Evolutionary conservation across 768 basidiomycete genomes (phyloP), one percentile per base, ranked within the genome.

Genomic region (Suillus tomentosus): DNA sequence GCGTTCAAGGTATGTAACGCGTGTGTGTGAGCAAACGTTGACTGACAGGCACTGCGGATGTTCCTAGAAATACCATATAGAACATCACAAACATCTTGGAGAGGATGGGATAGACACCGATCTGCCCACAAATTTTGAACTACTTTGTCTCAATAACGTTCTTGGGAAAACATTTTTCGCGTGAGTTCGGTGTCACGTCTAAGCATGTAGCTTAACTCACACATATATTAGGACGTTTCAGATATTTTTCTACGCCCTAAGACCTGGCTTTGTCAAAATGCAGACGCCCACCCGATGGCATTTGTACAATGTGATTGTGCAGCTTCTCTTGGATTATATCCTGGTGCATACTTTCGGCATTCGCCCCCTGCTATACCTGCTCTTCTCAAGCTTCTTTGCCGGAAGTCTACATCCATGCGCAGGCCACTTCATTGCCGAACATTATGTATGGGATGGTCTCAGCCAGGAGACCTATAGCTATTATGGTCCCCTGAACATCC

Each of bases 151-250:
- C 65, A 95, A 95, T 78, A 98, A 97, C 72, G 96, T 99, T 10
- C 86, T 97, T 15, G 97, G 97, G 40, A 99, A 99, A 76, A 94
- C 96, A 1, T 98, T 99, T 77, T 99, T 99, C 75, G 92, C 94
- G 95, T 96, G 70, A 65, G 91, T 83, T 54, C 14, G 24, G 62
- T 43, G 63, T 55, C 54, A 8, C 42, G 40, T 60, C 43, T 45
- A 15, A 31, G 57, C 24, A 13, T 40, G 36, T 64, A 8, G 2
- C 62, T 24, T 27, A 2, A 2, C 67, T 71, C 62, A 74, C 47
- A 11, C 37, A 37, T 3, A n/a, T 11, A 4, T 10, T 72, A 96
- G 95, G 48, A 96, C 94, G 2, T 99, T 99, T 80, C 97, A 99
- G 79, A 94, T 99, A 64, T 77, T 99, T 63, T 99, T 99, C 80